These are phyloP conservation scores for Microbotryum lychnidis-dioicae DNA, from an alignment of 1,284 basidiomycete genomes.

Conservation along the genomic window DNA sequence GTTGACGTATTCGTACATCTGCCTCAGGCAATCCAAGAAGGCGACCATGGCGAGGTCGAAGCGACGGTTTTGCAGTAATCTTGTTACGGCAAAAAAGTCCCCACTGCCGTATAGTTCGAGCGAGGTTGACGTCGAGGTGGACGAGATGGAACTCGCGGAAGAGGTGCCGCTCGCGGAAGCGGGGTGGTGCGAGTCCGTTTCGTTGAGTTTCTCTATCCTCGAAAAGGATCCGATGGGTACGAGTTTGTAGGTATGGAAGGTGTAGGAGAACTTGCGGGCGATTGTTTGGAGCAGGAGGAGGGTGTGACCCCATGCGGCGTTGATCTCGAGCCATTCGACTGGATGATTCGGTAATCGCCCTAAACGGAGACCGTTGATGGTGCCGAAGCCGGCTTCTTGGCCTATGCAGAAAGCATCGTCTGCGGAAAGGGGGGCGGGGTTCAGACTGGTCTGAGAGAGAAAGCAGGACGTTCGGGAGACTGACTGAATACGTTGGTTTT, in stretches of 20 bases:
- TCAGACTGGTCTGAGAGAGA: neutral
- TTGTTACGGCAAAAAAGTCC: constrained; percentile 67
- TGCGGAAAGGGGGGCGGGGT: constrained; percentile 4
- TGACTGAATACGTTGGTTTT: constrained; percentile 84
- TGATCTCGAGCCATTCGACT: constrained; percentile 97
- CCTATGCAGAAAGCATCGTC: constrained; percentile 96
- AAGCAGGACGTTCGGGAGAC: neutral
- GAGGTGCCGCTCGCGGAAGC: constrained; percentile 43
- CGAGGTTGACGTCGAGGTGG: neutral
- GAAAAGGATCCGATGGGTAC: constrained; percentile 90
- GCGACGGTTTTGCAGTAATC: constrained; percentile 82
- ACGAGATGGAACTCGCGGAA: neutral
- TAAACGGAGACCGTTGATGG: constrained; percentile 89
- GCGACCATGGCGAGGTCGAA: constrained; percentile 96
- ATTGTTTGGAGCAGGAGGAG: constrained; percentile 85
- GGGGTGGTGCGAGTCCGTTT: neutral
- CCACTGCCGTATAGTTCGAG: constrained; percentile 56
- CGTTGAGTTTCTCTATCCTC: constrained; percentile 67
- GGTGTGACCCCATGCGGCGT: constrained; percentile 96
- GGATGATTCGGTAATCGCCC: constrained; percentile 73
- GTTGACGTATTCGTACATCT: constrained; percentile 75
- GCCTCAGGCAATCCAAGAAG: constrained; percentile 86
- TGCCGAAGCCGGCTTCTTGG: constrained; percentile 85
- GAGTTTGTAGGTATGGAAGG: constrained; percentile 79
- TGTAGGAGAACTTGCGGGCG: constrained; percentile 76